Base-by-base conservation (phyloP, 2,329 filamentous ascomycete genomes). In the Diaporthe capsici region DNA sequence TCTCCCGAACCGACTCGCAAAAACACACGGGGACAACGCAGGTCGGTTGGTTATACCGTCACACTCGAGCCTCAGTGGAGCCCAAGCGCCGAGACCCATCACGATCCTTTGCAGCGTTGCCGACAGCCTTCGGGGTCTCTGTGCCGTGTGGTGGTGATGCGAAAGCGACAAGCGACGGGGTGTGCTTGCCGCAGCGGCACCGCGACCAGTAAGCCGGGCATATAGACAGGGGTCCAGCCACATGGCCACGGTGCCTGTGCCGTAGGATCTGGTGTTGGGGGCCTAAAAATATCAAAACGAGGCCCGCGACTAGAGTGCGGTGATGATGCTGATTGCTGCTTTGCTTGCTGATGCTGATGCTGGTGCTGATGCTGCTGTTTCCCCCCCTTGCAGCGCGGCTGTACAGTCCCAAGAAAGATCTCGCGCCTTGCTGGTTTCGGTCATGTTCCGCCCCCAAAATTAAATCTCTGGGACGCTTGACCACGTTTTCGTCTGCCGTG, bases 281-380 rank as follows among this genome's bases (percentile, higher is more conserved):
- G 60, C 71, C 65, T 73, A 75, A 75, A 75, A 75, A 72, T 75
- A 75, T 71, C 65, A 67, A 17, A 17, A 28, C 20, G 34, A 68
- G 17, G 42, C 34, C 58, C 51, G 63, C 39, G 68, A 75, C 39
- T 39, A 57, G 58, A 25, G 34, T 31, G 13, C 57, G 31, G n/a
- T n/a, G 31, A 72, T 39, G 44, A 53, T 34, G 55, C 39, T 68
- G 37, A 28, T 51, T 37, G 44, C 25, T 75, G 25, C 58, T 55
- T 37, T 37, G 49, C 58, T 55, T 47, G 73, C 60, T 71, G 65
- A 28, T 71, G 60, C 37, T 67, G 34, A 25, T 57, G n/a, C 60
- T 65, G 49, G 17, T 67, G 51, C 68, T 75, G 73, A 57, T 68
- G 15, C 55, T 58, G 68, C 58, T 34, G 65, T 58, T 39, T 55